Base-by-base conservation (phyloP, 768 basidiomycete genomes). In the Tubosaeta sp. region DNA sequence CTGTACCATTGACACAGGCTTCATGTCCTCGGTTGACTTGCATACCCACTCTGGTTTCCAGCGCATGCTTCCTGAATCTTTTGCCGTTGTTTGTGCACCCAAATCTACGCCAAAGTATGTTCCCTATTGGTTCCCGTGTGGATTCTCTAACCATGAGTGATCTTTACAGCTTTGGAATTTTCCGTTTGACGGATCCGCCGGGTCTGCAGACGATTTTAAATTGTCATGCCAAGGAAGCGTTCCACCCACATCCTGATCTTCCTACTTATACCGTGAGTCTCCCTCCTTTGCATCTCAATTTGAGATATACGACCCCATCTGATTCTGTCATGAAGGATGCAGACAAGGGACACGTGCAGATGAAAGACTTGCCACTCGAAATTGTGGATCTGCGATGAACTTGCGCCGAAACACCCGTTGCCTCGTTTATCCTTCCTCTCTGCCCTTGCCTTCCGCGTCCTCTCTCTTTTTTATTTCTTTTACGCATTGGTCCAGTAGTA, bases 11-110 rank as follows among this genome's bases (percentile, higher is more conserved):
- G 34, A 7, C 16, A 36, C 51, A 86, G 84, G 84, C 68, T 96
- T 96, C 72, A 92, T 95, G 88, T 94, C 92, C 6, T 94, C 92
- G 8, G 85, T 94, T 16, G 93, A 95, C 66, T 68, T 96, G 19
- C 93, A 96, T 59, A 94, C 92, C 3, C 93, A 94, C 66, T 84
- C 88, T 1, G 86, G 81, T 8, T 96, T 94, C 70, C 93, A 95
- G 59, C 68, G 81, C 31, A 93, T 92, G 85, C 77, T 96, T 4
- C 88, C 87, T 0, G 93, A 96, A 63, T 92, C 90, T 0, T 90
- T 95, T 64, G 93, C 93, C 0, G 88, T 95, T 34, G 93, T 96
- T 14, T 94, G 90, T 61, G 90, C 92, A 4, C 93, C 93, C 0
- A 81, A 79, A 42, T 84, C 81, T 1, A 82, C 76, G 18, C 92